These are phyloP conservation scores for Naganishia vaughanmartiniae DNA, from an alignment of 768 basidiomycete genomes.

Conservation along the genomic window DNA sequence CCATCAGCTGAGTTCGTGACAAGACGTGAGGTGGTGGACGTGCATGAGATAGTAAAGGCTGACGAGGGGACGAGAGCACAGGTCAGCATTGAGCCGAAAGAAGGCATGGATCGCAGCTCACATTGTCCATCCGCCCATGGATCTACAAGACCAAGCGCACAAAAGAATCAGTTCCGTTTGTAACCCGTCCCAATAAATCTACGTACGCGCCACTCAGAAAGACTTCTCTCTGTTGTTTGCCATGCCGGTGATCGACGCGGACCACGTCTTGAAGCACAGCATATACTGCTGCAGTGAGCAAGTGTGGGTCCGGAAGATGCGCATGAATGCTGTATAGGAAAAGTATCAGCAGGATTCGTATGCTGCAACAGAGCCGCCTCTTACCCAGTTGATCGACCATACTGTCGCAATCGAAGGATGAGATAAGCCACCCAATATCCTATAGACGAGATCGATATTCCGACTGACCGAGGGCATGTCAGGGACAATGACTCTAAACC, in stretches of 20 bases:
- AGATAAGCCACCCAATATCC: neutral
- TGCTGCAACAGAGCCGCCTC: constrained; percentile 7
- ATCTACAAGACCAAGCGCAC: neutral
- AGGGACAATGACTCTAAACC: constrained; percentile 52
- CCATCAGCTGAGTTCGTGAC: neutral
- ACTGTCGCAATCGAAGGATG: constrained; percentile 34
- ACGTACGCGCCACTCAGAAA: constrained; percentile 50
- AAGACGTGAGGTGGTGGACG: neutral
- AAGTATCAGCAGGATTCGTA: neutral
- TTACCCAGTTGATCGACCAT: constrained; percentile 48
- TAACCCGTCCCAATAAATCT: constrained; percentile 8
- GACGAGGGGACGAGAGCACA: neutral
- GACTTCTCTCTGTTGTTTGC: constrained; percentile 47
- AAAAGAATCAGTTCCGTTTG: constrained; percentile 16
- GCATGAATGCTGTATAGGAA: constrained; percentile 38
- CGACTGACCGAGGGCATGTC: constrained; percentile 52
- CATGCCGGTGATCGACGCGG: constrained; percentile 39
- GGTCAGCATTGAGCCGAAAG: neutral
- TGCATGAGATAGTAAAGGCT: constrained; percentile 46
- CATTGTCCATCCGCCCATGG: constrained; percentile 32
- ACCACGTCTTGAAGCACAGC: constrained; percentile 49
- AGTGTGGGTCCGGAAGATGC: constrained; percentile 43
- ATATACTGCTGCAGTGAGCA: constrained; percentile 49
- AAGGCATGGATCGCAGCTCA: neutral
- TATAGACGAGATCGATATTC: neutral